These are phyloP conservation scores for Nepenthes gracilis DNA, from an alignment of 148 eudicot species.

Conservation along the genomic window DNA sequence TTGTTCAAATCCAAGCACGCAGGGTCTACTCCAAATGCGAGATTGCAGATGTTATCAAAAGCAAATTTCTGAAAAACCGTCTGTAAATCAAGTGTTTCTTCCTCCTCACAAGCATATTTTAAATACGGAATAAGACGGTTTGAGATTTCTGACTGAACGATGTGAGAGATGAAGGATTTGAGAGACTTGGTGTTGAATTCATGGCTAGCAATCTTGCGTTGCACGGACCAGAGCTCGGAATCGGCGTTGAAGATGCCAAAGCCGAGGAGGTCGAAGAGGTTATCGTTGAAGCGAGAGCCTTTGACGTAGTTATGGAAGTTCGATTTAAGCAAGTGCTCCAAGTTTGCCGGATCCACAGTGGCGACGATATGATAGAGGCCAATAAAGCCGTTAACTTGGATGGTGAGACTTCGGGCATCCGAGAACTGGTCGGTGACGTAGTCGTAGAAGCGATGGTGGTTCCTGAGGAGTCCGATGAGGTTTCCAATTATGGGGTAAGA, in stretches of 20 bases:
- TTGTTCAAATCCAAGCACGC: constrained; percentile 21
- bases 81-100: constrained; percentile 5
- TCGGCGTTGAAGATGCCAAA: constrained; percentile 28
- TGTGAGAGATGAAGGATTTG: constrained; percentile 13
- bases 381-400: constrained; percentile 28
- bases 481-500: constrained; percentile 3
- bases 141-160: constrained; percentile 14
- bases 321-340: background rate
- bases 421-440: constrained; percentile 32
- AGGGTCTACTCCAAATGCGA: constrained; percentile 23
- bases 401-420: constrained; percentile 30
- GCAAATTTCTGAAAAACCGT: constrained; percentile 3
- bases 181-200: constrained; percentile 23
- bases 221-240: constrained; percentile 25
- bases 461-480: constrained; percentile 6
- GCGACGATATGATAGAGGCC: background rate
- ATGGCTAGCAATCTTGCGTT: constrained; percentile 12
- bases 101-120: constrained; percentile 8
- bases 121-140: constrained; percentile 1
- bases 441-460: constrained; percentile 67
- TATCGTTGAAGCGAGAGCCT: constrained; percentile 21
- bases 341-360: background rate
- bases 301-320: constrained; percentile 25
- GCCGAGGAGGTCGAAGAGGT: constrained; percentile 27
- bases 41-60: constrained; percentile 7